A percentile compares a stretch with the other conserved stretches of the same genome.
Evolutionary conservation across 148 eudicot species (phyloP).

Genomic region (Vaccinium myrtillus): DNA sequence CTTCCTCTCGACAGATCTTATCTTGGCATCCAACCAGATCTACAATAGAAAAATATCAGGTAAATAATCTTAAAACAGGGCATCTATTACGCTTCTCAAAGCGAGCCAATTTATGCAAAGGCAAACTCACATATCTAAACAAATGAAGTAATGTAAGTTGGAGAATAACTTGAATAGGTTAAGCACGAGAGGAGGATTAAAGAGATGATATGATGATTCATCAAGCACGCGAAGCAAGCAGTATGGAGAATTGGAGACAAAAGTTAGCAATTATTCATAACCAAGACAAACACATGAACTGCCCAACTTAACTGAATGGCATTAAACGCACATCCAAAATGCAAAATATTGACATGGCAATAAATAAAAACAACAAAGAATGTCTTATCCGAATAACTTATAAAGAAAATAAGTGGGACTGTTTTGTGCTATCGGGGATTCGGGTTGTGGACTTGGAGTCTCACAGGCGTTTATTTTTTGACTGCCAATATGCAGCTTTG

Average conservation of each 20-base stretch:
- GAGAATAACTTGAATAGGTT: background rate
- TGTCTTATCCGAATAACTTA: background rate
- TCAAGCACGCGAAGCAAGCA: background rate
- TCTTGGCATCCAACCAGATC: conserved; percentile 88
- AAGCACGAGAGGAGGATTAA: background rate
- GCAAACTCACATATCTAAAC: background rate
- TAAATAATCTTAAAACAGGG: background rate
- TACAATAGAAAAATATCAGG: conserved; percentile 23
- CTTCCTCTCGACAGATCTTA: conserved; percentile 71
- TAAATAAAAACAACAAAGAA: background rate
- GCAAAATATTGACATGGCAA: background rate
- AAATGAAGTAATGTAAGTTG: background rate
- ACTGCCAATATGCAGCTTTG: too few relatives aligned
- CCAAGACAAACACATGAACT: background rate
- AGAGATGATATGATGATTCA: background rate
- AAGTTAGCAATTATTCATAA: background rate
- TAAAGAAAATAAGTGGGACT: background rate
- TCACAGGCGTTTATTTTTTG: too few relatives aligned
- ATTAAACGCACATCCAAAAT: background rate
- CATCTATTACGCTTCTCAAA: background rate
- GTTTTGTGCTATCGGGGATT: too few relatives aligned
- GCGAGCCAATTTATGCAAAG: background rate
- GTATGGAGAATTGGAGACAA: background rate
- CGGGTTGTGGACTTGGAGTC: too few relatives aligned
- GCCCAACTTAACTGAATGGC: background rate